Evolutionary conservation across 2,329 filamentous ascomycete species (phyloP), one percentile per base, ranked within the genome.

Genomic region (Metarhizium brunneum): DNA sequence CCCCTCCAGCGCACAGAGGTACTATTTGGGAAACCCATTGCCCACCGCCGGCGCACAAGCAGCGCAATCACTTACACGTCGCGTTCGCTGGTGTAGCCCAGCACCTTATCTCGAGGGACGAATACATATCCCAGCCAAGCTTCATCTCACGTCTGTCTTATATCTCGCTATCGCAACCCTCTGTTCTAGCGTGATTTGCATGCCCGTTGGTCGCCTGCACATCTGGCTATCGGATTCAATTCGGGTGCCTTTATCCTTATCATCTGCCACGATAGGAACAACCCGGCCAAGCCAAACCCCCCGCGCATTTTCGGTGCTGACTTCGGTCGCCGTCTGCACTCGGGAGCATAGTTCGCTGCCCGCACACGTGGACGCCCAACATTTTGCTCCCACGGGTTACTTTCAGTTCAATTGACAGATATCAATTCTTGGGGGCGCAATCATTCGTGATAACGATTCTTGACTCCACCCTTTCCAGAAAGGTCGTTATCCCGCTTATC

Each of bases 321-420:
- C 40, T 20, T 53, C 42, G 42, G 51, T 47, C 51, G 38, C 38
- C 45, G 30, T 42, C 52, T 50, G 49, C 25, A 20, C 38, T 45
- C 29, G 48, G 53, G 18, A 18, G 14, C 4, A 20, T 54, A 53
- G 51, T 18, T 18, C 7, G 29, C 43, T 20, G 29, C 51, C 38
- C 16, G 29, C 51, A 53, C 50, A 57, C 47, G 50, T 55, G 50
- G 50, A 47, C 45, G 47, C 38, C 42, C 16, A 53, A 50, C 25
- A 50, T 53, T 57, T 56, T 54, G 56, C 53, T 50, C 47, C 56
- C 32, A 38, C 40, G n/a, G 6, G 32, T 29, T 6, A n/a, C n/a
- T 50, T 30, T 29, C 25, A 14, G 14, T 5, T 30, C 45, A 30
- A 14, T n/a, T 29, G 14, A n/a, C 14, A 47, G 7, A 20, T 16